Evolutionary conservation across 2,329 filamentous ascomycete genomes (phyloP), one percentile per base, ranked within the genome.

Genomic region (Fusarium verrucosum): DNA sequence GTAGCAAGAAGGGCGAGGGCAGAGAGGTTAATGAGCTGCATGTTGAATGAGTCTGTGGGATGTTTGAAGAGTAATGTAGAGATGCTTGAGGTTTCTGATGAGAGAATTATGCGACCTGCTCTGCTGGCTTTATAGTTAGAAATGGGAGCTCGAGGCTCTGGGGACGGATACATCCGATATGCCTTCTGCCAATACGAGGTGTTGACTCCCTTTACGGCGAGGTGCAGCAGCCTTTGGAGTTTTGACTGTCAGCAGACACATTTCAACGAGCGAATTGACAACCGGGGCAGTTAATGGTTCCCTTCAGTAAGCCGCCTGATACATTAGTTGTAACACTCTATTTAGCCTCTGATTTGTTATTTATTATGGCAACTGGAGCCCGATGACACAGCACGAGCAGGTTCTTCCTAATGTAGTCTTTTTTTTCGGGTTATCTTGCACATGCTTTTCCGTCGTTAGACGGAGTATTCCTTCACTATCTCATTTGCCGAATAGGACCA

Each of bases 21-120:
- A 5, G 35, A 41, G 3, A 54, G 22, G n/a, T 14, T 35, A 9
- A 41, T 30, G 4, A 55, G 19, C 6, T 55, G 30, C 51, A 54
- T 51, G 0, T 17, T 30, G 28, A 7, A 11, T 30, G 25, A 10
- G n/a, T 30, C 20, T 5, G 4, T 9, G 10, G 8, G 23, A 23
- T 20, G 6, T 16, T 19, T 5, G 5, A 8, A 7, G 7, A 30
- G 2, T 13, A 6, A 42, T 5, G 2, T 19, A n/a, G n/a, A 22
- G 25, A 44, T 30, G 4, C 10, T 32, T 32, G 42, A 17, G 16
- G 42, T 7, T n/a, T 0, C 19, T 3, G 10, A 22, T 7, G n/a
- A n/a, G n/a, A n/a, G 2, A 5, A 22, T 11, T 3, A 0, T 3
- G n/a, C 10, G 7, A 7, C 2, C 20, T 0, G 1, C 5, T 20